A percentile compares a stretch with the other conserved stretches of the same genome.
Conservation (phyloP, 306 rosid genomes). For the Begonia fuchsioides region DNA sequence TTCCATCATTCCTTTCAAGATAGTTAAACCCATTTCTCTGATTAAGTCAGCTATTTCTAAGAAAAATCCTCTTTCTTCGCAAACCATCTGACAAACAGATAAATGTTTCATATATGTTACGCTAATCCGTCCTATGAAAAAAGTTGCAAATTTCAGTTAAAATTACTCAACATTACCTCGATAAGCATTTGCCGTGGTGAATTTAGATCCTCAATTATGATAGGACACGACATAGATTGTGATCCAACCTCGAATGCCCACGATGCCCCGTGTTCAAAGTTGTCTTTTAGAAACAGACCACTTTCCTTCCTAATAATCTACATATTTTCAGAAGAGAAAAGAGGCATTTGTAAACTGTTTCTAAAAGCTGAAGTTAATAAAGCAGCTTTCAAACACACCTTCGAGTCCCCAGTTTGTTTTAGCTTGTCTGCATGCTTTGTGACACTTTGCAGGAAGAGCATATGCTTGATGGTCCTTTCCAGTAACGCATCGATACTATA, state of each 20-base stretch:
- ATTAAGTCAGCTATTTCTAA: constrained; percentile 84
- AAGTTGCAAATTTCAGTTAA: no score
- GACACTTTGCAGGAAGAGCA: constrained; percentile 93
- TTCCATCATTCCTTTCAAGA: constrained; percentile 86
- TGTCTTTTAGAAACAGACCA: constrained; percentile 59
- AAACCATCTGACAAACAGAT: constrained; percentile 50
- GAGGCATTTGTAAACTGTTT: no score
- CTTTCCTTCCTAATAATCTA: constrained; percentile 69
- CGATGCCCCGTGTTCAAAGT: constrained; percentile 64
- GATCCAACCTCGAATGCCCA: constrained; percentile 97
- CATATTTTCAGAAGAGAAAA: constrained; percentile 10
- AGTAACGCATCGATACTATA: constrained; percentile 94
- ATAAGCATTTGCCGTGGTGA: constrained; percentile 88
- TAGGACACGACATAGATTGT: constrained; percentile 71
- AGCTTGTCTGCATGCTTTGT: constrained; percentile 90
- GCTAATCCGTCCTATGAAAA: no score
- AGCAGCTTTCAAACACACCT: constrained; percentile 26
- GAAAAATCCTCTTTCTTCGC: constrained; percentile 88
- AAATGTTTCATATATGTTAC: no score
- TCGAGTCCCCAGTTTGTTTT: constrained; percentile 76
- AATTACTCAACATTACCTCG: constrained; percentile 33
- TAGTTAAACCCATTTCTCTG: constrained; percentile 83
- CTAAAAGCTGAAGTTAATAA: no score
- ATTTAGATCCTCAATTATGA: constrained; percentile 86
- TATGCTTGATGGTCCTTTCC: constrained; percentile 88